Evolutionary conservation across 106 monocot genomes (phyloP).

Genomic region (Apostasia shenzhenica): DNA sequence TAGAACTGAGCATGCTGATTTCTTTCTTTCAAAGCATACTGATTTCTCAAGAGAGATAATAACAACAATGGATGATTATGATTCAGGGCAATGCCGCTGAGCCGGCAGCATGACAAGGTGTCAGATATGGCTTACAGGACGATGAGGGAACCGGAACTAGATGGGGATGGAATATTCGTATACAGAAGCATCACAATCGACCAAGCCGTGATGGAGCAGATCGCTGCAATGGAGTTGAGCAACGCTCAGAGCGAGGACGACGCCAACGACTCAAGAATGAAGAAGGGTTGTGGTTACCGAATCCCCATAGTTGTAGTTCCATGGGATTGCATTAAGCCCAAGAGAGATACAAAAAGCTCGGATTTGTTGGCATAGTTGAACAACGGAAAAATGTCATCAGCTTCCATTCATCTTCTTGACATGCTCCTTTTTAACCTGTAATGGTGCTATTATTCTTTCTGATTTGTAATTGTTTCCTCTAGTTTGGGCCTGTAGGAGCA

Average conservation of each 20-base stretch:
- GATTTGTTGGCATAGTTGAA: conserved; percentile 17
- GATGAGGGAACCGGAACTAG: conserved; percentile 41
- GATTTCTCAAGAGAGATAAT: no score
- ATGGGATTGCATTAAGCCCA: conserved; percentile 37
- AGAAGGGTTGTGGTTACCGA: background rate
- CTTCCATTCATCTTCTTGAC: background rate
- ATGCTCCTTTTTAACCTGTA: no score
- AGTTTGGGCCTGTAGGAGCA: no score
- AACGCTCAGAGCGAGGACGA: conserved; percentile 1
- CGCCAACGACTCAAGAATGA: conserved; percentile 6
- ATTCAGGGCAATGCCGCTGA: conserved; percentile 49
- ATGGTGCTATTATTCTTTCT: no score
- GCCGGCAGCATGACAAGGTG: conserved; percentile 19
- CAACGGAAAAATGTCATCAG: background rate
- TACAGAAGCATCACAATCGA: conserved; percentile 57
- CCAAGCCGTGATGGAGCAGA: conserved; percentile 26
- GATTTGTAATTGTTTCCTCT: no score
- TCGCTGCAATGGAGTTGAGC: conserved; percentile 8
- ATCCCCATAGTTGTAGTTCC: conserved; percentile 17
- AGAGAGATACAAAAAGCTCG: background rate
- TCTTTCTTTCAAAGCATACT: no score
- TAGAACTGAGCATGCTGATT: no score
- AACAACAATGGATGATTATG: background rate
- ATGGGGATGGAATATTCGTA: conserved; percentile 47
- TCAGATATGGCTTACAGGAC: conserved; percentile 36